phyloP scores from a whole-genome alignment of 148 eudicot species.

The Silene conica region DNA sequence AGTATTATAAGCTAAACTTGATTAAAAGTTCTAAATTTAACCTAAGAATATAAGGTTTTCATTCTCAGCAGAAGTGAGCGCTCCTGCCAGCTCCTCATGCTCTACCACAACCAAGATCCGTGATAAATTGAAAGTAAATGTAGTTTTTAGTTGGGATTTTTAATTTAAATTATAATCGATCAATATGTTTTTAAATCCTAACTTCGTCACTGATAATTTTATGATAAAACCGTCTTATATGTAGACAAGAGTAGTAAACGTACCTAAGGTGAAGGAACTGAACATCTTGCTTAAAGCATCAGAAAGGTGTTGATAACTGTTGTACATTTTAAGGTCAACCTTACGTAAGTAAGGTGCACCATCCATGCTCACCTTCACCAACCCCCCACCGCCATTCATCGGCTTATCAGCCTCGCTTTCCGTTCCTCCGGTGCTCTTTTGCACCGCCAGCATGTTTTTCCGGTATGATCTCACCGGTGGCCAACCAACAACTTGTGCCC shows the following conservation, averaged over 20 bases:
- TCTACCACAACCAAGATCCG: too few relatives aligned
- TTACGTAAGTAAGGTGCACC: constrained; percentile 94
- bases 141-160: too few relatives aligned
- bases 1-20: too few relatives aligned
- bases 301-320: constrained; percentile 65
- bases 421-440: constrained; percentile 38
- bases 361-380: constrained; percentile 87
- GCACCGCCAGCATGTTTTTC: constrained; percentile 62
- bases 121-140: too few relatives aligned
- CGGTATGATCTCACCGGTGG: constrained; percentile 82
- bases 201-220: neutral
- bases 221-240: neutral
- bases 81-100: too few relatives aligned
- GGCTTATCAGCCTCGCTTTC: constrained; percentile 28
- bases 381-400: constrained; percentile 18
- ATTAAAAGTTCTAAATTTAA: too few relatives aligned
- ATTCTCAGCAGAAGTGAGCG: too few relatives aligned
- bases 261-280: constrained; percentile 72
- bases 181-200: too few relatives aligned
- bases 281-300: constrained; percentile 83
- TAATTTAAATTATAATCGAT: too few relatives aligned
- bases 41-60: too few relatives aligned
- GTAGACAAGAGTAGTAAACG: too few relatives aligned
- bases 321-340: constrained; percentile 71
- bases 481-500: constrained; percentile 93